Evolutionary conservation across 2,329 filamentous ascomycete species (phyloP).

Genomic region (Fusarium penzigii): DNA sequence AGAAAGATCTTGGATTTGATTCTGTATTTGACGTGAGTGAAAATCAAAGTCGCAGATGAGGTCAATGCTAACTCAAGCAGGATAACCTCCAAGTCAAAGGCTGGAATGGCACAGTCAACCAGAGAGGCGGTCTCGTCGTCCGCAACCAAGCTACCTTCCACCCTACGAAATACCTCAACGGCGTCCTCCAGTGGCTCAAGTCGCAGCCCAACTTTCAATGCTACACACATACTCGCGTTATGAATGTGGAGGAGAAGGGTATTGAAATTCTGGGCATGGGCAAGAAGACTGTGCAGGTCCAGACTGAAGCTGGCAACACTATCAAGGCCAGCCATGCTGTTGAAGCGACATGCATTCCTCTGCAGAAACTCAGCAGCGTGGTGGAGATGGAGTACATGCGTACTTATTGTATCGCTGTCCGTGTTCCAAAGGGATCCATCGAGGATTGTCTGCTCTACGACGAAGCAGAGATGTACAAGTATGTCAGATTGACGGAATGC

Average conservation of each 20-base stretch:
- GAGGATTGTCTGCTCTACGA: slow-evolving; percentile 60
- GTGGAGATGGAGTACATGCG: slow-evolving; percentile 54
- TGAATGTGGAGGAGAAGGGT: slow-evolving; percentile 50
- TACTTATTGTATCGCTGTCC: slow-evolving; percentile 58
- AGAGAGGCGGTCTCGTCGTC: slow-evolving; percentile 51
- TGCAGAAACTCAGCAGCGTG: slow-evolving; percentile 56
- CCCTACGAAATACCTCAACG: slow-evolving; percentile 56
- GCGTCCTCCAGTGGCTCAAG: slow-evolving; percentile 52
- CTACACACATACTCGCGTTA: slow-evolving; percentile 52
- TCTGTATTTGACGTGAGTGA: slow-evolving; percentile 10
- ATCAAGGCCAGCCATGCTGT: slow-evolving; percentile 51
- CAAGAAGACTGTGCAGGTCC: slow-evolving; percentile 44
- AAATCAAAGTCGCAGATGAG: too few relatives aligned
- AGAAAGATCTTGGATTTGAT: slow-evolving; percentile 14
- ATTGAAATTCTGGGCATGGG: slow-evolving; percentile 17
- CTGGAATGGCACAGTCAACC: slow-evolving; percentile 52
- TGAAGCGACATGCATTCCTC: slow-evolving; percentile 55
- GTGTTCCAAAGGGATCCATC: slow-evolving; percentile 51
- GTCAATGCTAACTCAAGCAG: neutral
- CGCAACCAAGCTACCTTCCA: slow-evolving; percentile 55
- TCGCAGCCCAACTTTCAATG: slow-evolving; percentile 54
- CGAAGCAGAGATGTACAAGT: slow-evolving; percentile 55
- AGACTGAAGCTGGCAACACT: slow-evolving; percentile 47
- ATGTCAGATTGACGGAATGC: slow-evolving; percentile 53
- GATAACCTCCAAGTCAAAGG: slow-evolving; percentile 49